Evolutionary conservation across 2,329 filamentous ascomycete genomes (phyloP).

Genomic region (Paracoccidioides brasiliensis): DNA sequence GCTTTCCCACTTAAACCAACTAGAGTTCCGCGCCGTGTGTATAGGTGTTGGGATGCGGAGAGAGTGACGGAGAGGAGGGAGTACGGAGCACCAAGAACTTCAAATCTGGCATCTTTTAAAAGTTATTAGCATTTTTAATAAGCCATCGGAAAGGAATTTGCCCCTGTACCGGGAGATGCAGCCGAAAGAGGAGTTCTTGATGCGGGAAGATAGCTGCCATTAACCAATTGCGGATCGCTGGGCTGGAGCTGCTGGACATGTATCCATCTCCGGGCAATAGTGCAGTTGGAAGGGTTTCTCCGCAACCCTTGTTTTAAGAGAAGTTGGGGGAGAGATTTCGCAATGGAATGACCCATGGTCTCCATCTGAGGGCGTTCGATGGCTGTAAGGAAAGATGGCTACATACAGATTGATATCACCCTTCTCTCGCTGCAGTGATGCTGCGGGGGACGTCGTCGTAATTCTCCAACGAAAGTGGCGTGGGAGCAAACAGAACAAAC

Average conservation of each 20-base stretch:
- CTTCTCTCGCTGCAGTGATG: background rate
- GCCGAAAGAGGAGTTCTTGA: slow-evolving; percentile 27
- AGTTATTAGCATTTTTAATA: background rate
- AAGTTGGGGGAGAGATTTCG: slow-evolving; percentile 23
- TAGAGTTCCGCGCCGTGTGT: slow-evolving; percentile 80
- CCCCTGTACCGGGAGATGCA: slow-evolving; percentile 29
- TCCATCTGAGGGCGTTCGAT: slow-evolving; percentile 7
- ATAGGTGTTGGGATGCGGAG: slow-evolving; percentile 85
- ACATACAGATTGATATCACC: background rate
- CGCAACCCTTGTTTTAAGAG: slow-evolving; percentile 20
- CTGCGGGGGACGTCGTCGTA: background rate
- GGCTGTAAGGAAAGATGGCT: background rate
- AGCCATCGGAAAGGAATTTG: background rate
- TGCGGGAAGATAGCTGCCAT: slow-evolving; percentile 26
- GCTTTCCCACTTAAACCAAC: slow-evolving; percentile 81
- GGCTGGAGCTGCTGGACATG: slow-evolving; percentile 34
- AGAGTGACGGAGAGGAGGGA: slow-evolving; percentile 88
- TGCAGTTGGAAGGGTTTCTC: slow-evolving; percentile 12
- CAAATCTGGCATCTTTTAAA: slow-evolving; percentile 71
- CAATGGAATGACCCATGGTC: slow-evolving; percentile 25
- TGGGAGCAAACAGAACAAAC: slow-evolving; percentile 10
- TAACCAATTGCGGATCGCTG: slow-evolving; percentile 24
- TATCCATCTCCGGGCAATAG: slow-evolving; percentile 23
- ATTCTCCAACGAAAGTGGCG: slow-evolving; percentile 2
- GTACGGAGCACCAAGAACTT: slow-evolving; percentile 82